Percentiles rank a stretch among this genome's conserved stretches.
Evolutionary conservation across 352 stramenopile species (phyloP).

Genomic region (Pythium brachiatum): DNA sequence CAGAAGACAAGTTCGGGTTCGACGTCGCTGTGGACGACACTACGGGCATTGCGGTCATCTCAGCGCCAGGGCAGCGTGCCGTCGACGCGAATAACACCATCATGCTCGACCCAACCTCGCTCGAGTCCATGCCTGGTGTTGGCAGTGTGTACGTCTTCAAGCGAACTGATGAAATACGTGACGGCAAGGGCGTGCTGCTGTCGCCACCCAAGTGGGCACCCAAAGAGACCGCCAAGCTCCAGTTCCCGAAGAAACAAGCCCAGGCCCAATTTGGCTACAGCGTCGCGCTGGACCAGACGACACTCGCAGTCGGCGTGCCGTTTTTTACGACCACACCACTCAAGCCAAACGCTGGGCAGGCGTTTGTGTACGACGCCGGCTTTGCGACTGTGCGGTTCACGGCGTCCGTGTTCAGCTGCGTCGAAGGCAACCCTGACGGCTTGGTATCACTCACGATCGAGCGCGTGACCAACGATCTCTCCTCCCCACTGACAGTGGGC

Average conservation of each 20-base stretch:
- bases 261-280: conserved; percentile 54
- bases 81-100: conserved; percentile 86
- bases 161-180: conserved; percentile 53
- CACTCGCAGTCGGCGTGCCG: conserved; percentile 58
- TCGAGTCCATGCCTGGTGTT: conserved; percentile 37
- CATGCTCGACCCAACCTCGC: conserved; percentile 30
- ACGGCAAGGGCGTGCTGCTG: conserved; percentile 66
- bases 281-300: conserved; percentile 50
- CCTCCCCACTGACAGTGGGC: conserved; percentile 51
- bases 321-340: conserved; percentile 47
- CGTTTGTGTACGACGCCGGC: conserved; percentile 64
- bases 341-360: conserved; percentile 41
- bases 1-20: conserved; percentile 82
- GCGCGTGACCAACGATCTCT: conserved; percentile 39
- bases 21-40: conserved; percentile 84
- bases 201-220: conserved; percentile 60
- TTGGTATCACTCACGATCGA: conserved; percentile 61
- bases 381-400: conserved; percentile 64
- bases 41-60: conserved; percentile 77
- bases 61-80: conserved; percentile 64
- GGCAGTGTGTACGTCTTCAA: conserved; percentile 73
- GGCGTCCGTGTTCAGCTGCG: conserved; percentile 47
- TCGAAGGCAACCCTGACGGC: conserved; percentile 57
- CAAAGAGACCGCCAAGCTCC: conserved; percentile 76
- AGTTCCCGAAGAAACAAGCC: conserved; percentile 65